Conservation (phyloP, 2,329 filamentous ascomycete genomes). For the Microsporum ferrugineum region DNA sequence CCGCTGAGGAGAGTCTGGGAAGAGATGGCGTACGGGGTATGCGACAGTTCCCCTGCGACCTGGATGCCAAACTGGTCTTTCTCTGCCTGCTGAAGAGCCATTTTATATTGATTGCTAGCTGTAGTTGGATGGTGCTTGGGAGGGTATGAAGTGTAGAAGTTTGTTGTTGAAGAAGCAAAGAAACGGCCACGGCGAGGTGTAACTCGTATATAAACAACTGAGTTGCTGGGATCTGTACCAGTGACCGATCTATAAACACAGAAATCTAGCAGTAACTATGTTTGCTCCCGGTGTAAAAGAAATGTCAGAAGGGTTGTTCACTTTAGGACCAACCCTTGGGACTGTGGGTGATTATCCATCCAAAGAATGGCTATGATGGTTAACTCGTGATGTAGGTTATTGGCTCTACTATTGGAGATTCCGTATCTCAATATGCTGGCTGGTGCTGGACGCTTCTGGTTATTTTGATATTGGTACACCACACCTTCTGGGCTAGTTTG, state of each 20-base stretch:
- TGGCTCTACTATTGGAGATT: slow-evolving; percentile 67
- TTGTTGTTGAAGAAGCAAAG: too few species aligned
- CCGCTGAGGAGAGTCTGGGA: too few species aligned
- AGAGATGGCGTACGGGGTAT: too few species aligned
- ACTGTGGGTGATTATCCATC: background rate
- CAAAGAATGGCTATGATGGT: slow-evolving; percentile 4
- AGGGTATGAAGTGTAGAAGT: too few species aligned
- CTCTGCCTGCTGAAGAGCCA: too few species aligned
- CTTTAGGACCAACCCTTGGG: slow-evolving; percentile 25
- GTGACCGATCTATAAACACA: background rate
- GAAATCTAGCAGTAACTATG: slow-evolving; percentile 9
- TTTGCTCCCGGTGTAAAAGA: slow-evolving; percentile 16
- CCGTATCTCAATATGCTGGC: slow-evolving; percentile 56
- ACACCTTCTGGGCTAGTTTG: background rate
- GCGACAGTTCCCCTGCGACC: too few species aligned
- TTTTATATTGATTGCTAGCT: too few species aligned
- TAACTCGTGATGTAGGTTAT: slow-evolving; percentile 24
- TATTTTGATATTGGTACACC: background rate
- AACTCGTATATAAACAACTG: too few species aligned
- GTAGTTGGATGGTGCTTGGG: too few species aligned
- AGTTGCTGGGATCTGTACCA: too few species aligned
- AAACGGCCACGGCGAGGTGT: too few species aligned
- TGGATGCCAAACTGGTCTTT: too few species aligned
- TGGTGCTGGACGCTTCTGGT: slow-evolving; percentile 77
- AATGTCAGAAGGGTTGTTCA: slow-evolving; percentile 40